Percentiles rank a stretch among this genome's conserved stretches.
phyloP scores from a whole-genome alignment of 106 monocot genomes.

The Allium fistulosum region DNA sequence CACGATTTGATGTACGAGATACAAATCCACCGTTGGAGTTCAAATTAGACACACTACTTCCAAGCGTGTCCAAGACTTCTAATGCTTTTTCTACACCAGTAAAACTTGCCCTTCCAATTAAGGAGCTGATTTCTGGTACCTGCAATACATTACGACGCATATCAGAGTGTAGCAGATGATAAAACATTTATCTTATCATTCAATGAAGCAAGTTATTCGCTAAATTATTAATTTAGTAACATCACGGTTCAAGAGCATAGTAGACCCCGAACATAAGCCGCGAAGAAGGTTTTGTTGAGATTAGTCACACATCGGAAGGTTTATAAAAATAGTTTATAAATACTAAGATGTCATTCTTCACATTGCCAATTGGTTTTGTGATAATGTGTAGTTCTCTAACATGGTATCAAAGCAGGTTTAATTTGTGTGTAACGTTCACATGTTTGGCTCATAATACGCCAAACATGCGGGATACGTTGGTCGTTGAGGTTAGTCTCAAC shows the following conservation, averaged over 20 bases:
- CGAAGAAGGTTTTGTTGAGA: neutral
- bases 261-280: neutral
- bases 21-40: slow-evolving; percentile 54
- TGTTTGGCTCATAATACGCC: no score
- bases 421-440: no score
- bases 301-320: no score
- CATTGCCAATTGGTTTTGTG: no score
- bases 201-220: neutral
- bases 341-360: no score
- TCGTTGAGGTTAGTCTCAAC: no score
- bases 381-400: no score
- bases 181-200: neutral
- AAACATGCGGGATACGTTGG: no score
- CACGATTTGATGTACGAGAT: slow-evolving; percentile 29
- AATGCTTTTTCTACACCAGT: slow-evolving; percentile 71
- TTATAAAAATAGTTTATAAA: no score
- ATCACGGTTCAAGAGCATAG: neutral
- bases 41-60: slow-evolving; percentile 68
- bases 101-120: slow-evolving; percentile 62
- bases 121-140: slow-evolving; percentile 48
- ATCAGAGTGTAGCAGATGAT: neutral
- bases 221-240: neutral
- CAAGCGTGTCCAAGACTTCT: slow-evolving; percentile 70
- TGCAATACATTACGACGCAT: slow-evolving; percentile 14
- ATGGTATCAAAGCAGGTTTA: no score